These are phyloP conservation scores for Terfezia claveryi DNA, from an alignment of 495 filamentous ascomycete species.

Conservation along the genomic window DNA sequence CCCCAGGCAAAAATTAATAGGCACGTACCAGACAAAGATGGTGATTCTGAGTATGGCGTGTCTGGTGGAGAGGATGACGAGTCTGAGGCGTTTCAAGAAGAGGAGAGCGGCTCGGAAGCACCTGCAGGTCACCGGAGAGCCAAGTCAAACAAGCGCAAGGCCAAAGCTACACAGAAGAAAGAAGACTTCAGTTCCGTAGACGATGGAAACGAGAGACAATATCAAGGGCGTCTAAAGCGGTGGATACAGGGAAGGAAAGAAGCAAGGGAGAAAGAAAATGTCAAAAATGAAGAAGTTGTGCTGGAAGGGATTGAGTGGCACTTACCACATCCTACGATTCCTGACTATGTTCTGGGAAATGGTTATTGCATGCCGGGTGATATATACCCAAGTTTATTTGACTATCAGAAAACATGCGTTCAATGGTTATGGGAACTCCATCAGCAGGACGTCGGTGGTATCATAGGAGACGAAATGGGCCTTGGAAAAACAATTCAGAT, in stretches of 20 bases:
- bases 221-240: slow-evolving; percentile 47
- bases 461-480: slow-evolving; percentile 95
- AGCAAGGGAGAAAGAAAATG: slow-evolving; percentile 33
- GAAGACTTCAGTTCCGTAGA: slow-evolving; percentile 24
- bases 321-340: slow-evolving; percentile 56
- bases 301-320: slow-evolving; percentile 54
- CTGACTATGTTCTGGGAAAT: slow-evolving; percentile 44
- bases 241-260: slow-evolving; percentile 51
- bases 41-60: not conserved
- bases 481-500: slow-evolving; percentile 89
- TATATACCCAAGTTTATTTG: slow-evolving; percentile 70
- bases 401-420: slow-evolving; percentile 88
- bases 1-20: not conserved
- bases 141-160: slow-evolving; percentile 33
- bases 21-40: not conserved
- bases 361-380: slow-evolving; percentile 72
- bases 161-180: not conserved
- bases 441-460: slow-evolving; percentile 70
- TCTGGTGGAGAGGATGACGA: not conserved
- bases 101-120: not conserved
- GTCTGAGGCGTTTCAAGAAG: not conserved
- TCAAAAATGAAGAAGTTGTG: slow-evolving; percentile 5
- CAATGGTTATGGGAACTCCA: slow-evolving; percentile 95
- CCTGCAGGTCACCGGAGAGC: slow-evolving; percentile 31
- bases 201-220: slow-evolving; percentile 73